phyloP scores from a whole-genome alignment of 768 basidiomycete genomes.

The Rhodotorula graminis region DNA sequence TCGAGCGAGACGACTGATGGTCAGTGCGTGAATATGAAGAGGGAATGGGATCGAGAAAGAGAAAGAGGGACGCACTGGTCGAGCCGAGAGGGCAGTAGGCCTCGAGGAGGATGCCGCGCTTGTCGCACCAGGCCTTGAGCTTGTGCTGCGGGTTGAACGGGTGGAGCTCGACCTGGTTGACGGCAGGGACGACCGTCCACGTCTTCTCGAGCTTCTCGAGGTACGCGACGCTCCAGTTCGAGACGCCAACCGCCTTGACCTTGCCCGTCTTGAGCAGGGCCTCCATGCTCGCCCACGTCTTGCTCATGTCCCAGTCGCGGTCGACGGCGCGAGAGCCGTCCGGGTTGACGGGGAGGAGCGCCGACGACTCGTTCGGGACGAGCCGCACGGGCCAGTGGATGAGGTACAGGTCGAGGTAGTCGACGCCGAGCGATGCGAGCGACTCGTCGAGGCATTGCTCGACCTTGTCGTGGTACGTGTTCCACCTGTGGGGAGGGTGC shows the following conservation, averaged over 20 bases:
- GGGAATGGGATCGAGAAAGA: too few relatives aligned
- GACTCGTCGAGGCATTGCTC: conserved; percentile 63
- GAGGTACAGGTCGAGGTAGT: conserved; percentile 72
- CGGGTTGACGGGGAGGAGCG: conserved; percentile 32
- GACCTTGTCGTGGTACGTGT: conserved; percentile 56
- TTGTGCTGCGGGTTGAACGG: conserved; percentile 64
- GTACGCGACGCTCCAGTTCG: conserved; percentile 54
- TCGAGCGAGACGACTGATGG: too few relatives aligned
- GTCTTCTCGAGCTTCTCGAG: conserved; percentile 60
- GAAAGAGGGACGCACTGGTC: conserved; percentile 12
- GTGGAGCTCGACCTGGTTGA: conserved; percentile 70
- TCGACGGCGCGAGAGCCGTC: conserved; percentile 25
- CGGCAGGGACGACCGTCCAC: conserved; percentile 58
- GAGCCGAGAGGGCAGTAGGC: conserved; percentile 71
- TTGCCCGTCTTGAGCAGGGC: conserved; percentile 56
- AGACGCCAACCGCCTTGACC: conserved; percentile 67
- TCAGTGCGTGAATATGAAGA: too few relatives aligned
- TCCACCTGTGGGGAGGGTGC: conserved; percentile 37
- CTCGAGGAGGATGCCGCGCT: conserved; percentile 64
- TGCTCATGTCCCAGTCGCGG: conserved; percentile 57
- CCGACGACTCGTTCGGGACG: conserved; percentile 49
- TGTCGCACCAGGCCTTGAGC: conserved; percentile 55
- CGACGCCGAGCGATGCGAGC: conserved; percentile 63
- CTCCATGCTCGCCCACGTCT: conserved; percentile 59
- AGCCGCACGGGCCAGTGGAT: conserved; percentile 81